A percentile compares a stretch with the other conserved stretches of the same genome.
These are phyloP conservation scores for Actinomucor elegans DNA, from an alignment of 371 early-diverging fungal species.

Conservation along the genomic window DNA sequence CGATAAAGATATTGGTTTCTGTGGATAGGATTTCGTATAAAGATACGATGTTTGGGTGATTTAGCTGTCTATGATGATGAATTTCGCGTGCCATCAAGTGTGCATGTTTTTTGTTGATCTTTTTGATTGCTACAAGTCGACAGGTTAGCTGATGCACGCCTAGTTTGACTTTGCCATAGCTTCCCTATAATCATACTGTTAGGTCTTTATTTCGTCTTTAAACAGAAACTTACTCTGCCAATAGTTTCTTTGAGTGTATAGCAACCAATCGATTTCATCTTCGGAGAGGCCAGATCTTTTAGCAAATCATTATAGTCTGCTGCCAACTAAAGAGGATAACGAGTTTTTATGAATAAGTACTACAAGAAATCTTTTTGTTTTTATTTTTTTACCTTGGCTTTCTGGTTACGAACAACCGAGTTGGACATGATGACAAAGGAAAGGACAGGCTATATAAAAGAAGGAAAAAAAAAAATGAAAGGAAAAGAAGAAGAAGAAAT, in stretches of 20 bases:
- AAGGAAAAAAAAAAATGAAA: not conserved
- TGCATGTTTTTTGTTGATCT: constrained; percentile 81
- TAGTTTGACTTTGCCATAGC: constrained; percentile 80
- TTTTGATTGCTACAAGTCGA: constrained; percentile 85
- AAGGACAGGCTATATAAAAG: not conserved
- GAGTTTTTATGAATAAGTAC: not conserved
- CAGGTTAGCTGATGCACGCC: constrained; percentile 71
- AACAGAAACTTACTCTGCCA: constrained; percentile 24
- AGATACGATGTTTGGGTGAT: constrained; percentile 81
- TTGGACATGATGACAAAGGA: constrained; percentile 6
- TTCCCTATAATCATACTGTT: constrained; percentile 44
- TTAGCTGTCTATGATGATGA: constrained; percentile 76
- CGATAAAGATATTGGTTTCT: constrained; percentile 77
- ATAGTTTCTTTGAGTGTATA: constrained; percentile 50
- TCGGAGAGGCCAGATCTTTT: constrained; percentile 45
- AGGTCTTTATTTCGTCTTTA: not conserved
- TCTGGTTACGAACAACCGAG: constrained; percentile 20
- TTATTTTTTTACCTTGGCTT: constrained; percentile 23
- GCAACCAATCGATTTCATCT: constrained; percentile 45
- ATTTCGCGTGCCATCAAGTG: constrained; percentile 79
- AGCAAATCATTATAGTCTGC: constrained; percentile 49
- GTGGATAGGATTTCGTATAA: constrained; percentile 86
- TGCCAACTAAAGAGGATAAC: constrained; percentile 31
- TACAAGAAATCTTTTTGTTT: not conserved
- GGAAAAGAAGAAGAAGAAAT: not conserved